Evolutionary conservation across 441 rosid species (phyloP), one percentile per base, ranked within the genome.

Genomic region (Erodium trifolium): DNA sequence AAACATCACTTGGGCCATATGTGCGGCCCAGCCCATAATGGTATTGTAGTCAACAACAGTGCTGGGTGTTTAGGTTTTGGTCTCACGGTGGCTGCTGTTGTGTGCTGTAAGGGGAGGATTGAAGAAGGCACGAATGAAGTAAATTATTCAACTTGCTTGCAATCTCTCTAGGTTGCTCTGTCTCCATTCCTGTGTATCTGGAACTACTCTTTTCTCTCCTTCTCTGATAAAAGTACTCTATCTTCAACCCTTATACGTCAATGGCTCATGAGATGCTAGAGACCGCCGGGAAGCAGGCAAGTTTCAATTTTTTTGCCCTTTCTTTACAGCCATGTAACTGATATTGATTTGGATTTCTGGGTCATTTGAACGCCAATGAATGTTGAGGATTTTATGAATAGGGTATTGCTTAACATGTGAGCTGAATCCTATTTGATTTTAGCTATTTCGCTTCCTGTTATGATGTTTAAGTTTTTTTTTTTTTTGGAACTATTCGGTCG

Each of bases 251-350:
- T 43, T 13, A 43, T 2, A 11, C 49, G 7, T 11, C 49, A 43
- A 43, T 43, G 49, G 49, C 49, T 43, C 49, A 53, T 18, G 60
- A 53, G 9, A 53, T 53, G 9, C 60, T 53, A 16, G 60, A 53
- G 18, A 14, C 60, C 60, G 60, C 60, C 6, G 60, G 60, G 9
- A 53, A 53, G 60, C 60, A 53, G 60, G 60, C 60, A 53, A 53
- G 60, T 7, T 53, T 53, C 16, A n/a, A 49, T 49, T 49, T 49
- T 49, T 13, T 49, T n/a, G 5, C 17, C n/a, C 57, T 49, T 7
- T 49, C 49, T 12, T 3, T 49, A 13, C 11, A 49, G 5, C 57
- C 17, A 13, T 49, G 3, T 1, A 34, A 34, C 11, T 49, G 17
- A 12, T 49, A 1, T 49, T n/a, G 17, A 9, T 43, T 43, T 43